phyloP scores from a whole-genome alignment of 2,329 filamentous ascomycete species.

The Dichotomopilus funicola region DNA sequence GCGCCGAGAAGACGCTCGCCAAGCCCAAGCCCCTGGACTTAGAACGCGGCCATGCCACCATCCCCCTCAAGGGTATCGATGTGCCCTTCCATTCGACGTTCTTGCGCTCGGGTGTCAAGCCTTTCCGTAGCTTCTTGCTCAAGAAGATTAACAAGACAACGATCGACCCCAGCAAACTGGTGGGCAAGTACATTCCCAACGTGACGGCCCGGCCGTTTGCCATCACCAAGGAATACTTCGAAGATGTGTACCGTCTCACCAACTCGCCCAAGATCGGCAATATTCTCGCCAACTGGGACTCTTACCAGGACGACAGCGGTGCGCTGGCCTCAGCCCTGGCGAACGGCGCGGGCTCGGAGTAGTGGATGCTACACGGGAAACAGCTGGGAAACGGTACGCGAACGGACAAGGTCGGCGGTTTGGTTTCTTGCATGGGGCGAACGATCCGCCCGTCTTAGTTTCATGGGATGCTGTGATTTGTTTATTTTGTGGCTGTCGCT shows the following conservation, averaged over 20 bases:
- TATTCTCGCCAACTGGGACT: slow-evolving; percentile 81
- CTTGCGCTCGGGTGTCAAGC: slow-evolving; percentile 95
- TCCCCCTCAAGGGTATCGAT: slow-evolving; percentile 93
- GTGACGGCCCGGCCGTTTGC: slow-evolving; percentile 95
- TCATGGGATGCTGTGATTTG: too few relatives aligned
- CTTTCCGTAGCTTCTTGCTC: slow-evolving; percentile 94
- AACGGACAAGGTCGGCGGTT: too few relatives aligned
- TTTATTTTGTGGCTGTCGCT: too few relatives aligned
- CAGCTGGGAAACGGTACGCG: slow-evolving; percentile 1
- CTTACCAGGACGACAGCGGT: slow-evolving; percentile 51
- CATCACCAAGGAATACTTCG: slow-evolving; percentile 97
- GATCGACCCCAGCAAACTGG: slow-evolving; percentile 91
- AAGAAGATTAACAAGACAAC: slow-evolving; percentile 99
- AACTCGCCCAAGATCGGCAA: slow-evolving; percentile 73
- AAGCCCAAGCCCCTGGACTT: slow-evolving; percentile 87
- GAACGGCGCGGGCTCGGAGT: slow-evolving; percentile 29
- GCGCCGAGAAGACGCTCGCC: slow-evolving; percentile 75
- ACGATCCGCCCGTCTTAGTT: too few relatives aligned
- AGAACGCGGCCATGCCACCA: slow-evolving; percentile 92
- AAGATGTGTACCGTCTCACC: slow-evolving; percentile 93
- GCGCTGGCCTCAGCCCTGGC: slow-evolving; percentile 25
- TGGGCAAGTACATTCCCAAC: slow-evolving; percentile 99
- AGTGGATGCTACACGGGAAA: slow-evolving; percentile 1
- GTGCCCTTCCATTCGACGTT: slow-evolving; percentile 99
- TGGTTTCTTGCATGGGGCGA: too few relatives aligned